Conservation (phyloP, 2,329 filamentous ascomycete genomes). For the Chlorencoelia australis region DNA sequence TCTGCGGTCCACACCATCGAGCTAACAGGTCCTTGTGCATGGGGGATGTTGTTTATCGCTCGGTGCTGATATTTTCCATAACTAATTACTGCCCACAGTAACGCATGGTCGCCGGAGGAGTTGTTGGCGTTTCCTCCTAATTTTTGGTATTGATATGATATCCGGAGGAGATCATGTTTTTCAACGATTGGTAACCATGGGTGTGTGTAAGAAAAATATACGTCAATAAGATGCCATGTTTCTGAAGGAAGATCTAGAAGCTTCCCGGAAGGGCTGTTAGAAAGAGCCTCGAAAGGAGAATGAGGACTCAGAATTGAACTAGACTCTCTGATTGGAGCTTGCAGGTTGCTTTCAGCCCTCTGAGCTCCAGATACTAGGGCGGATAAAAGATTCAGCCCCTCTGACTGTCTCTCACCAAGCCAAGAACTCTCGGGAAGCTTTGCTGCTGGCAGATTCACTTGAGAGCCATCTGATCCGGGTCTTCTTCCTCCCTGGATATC, state of each 20-base stretch:
- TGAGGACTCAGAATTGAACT: slow-evolving; percentile 17
- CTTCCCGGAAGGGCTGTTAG: slow-evolving; percentile 4
- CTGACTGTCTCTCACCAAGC: slow-evolving; percentile 1
- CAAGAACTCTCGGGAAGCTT: neutral
- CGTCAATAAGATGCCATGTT: slow-evolving; percentile 45
- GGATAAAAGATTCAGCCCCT: neutral
- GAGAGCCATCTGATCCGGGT: neutral
- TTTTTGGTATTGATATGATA: slow-evolving; percentile 25
- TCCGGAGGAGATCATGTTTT: slow-evolving; percentile 37
- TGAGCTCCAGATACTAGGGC: neutral
- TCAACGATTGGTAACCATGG: slow-evolving; percentile 68
- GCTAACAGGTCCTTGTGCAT: slow-evolving; percentile 14
- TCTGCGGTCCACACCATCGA: slow-evolving; percentile 24
- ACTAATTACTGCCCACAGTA: slow-evolving; percentile 50
- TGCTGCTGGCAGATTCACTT: slow-evolving; percentile 1
- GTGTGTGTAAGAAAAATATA: slow-evolving; percentile 68
- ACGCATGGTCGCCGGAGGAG: slow-evolving; percentile 36
- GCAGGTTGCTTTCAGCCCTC: neutral
- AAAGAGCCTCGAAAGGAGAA: slow-evolving; percentile 4
- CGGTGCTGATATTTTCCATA: slow-evolving; percentile 43
- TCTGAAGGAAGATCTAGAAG: slow-evolving; percentile 23
- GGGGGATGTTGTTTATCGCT: slow-evolving; percentile 22
- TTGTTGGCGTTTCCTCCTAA: slow-evolving; percentile 4
- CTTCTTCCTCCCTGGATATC: slow-evolving; percentile 13
- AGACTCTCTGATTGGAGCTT: slow-evolving; percentile 4